phyloP scores from a whole-genome alignment of 2,329 filamentous ascomycete species.

The Ophiobolus disseminans region DNA sequence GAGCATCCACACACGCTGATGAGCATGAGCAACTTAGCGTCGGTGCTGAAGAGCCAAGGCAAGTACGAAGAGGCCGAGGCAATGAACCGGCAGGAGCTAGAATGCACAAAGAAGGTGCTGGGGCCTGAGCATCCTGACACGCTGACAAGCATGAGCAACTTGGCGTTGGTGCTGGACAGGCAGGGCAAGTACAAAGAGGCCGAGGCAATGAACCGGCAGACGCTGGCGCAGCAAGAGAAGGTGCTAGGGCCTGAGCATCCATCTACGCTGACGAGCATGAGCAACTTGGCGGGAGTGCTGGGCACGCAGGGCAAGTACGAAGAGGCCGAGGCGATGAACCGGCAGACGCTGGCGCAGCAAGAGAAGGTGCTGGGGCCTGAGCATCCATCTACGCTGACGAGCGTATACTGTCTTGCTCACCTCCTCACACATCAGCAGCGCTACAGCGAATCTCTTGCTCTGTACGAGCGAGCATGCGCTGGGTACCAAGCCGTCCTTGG shows the following conservation, averaged over 20 bases:
- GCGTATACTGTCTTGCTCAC: slow-evolving; percentile 10
- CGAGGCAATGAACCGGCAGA: no score
- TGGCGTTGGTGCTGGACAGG: no score
- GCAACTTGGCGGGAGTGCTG: not conserved
- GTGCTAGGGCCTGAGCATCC: slow-evolving; percentile 3
- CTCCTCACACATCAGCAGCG: slow-evolving; percentile 3
- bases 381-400: slow-evolving; percentile 12
- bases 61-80: slow-evolving; percentile 14
- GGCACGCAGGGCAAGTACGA: slow-evolving; percentile 3
- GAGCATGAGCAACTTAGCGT: not conserved
- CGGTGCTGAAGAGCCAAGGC: slow-evolving; percentile 10
- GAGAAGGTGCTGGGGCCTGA: slow-evolving; percentile 12
- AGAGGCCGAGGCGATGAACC: slow-evolving; percentile 2
- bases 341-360: slow-evolving; percentile 4
- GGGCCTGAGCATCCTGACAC: no score
- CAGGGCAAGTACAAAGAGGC: no score
- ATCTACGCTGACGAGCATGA: slow-evolving; percentile 4
- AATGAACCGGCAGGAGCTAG: slow-evolving; percentile 5
- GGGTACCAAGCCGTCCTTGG: slow-evolving; percentile 5
- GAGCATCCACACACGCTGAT: not conserved
- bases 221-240: no score
- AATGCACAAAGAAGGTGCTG: no score
- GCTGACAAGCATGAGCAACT: no score
- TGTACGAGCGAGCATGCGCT: slow-evolving; percentile 9
- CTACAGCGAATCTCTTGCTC: slow-evolving; percentile 1